Conservation (phyloP, 139 green algal species). For the Chlamydomonas sp. region DNA sequence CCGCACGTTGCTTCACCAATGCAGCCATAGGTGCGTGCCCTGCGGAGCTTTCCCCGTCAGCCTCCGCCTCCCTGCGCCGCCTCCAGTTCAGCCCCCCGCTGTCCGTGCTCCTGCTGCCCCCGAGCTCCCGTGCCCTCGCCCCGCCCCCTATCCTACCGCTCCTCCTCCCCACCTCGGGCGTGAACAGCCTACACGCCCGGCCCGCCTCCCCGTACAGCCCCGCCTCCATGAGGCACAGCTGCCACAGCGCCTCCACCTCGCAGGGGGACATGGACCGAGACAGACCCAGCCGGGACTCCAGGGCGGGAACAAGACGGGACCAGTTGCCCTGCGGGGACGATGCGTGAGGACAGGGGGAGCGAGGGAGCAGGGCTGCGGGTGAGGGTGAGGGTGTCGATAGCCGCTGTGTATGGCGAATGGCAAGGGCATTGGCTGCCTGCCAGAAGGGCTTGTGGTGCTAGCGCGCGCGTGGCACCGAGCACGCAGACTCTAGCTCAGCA, state of each 20-base stretch:
- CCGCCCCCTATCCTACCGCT: not conserved
- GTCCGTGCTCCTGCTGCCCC: too few relatives aligned
- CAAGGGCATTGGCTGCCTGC: too few relatives aligned
- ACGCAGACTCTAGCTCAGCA: too few relatives aligned
- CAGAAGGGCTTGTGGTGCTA: too few relatives aligned
- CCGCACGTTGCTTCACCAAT: too few relatives aligned
- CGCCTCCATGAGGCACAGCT: constrained; percentile 61
- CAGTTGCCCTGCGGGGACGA: constrained; percentile 34
- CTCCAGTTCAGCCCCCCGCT: too few relatives aligned
- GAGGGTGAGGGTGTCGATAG: not conserved
- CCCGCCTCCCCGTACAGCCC: constrained; percentile 23
- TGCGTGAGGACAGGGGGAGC: not conserved
- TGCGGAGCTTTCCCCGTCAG: too few relatives aligned
- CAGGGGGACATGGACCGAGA: constrained; percentile 30
- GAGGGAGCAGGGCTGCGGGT: not conserved
- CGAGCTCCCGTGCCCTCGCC: not conserved
- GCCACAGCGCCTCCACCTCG: constrained; percentile 68
- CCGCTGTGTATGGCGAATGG: not conserved
- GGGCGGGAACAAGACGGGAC: constrained; percentile 27
- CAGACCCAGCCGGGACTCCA: constrained; percentile 50
- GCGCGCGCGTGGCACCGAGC: too few relatives aligned
- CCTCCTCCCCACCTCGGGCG: constrained; percentile 20
- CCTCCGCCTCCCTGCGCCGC: too few relatives aligned
- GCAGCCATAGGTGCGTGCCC: too few relatives aligned
- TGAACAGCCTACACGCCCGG: constrained; percentile 25